These are phyloP conservation scores for Borovskyia barvae DNA, from an alignment of 208 protist genomes.

Conservation along the genomic window DNA sequence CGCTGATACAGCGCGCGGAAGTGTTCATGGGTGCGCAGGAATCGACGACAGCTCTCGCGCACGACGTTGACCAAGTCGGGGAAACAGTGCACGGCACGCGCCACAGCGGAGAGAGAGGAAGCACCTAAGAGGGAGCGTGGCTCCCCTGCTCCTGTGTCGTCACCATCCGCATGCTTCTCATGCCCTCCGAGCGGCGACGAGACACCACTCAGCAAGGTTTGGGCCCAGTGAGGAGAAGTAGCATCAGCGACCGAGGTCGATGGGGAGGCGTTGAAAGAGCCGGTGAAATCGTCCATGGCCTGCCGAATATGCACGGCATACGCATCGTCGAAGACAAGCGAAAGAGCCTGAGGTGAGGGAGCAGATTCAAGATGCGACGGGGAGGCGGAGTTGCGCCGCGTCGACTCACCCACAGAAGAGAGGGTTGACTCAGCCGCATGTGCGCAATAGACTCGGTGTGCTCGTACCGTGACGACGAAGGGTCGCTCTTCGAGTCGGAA, in stretches of 20 bases:
- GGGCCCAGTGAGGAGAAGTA: constrained; percentile 11
- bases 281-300: background rate
- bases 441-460: constrained; percentile 62
- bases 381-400: background rate
- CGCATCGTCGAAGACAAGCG: constrained; percentile 53
- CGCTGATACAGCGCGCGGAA: constrained; percentile 10
- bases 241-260: background rate
- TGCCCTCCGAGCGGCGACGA: too few species aligned
- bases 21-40: constrained; percentile 28
- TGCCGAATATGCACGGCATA: constrained; percentile 8
- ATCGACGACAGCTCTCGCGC: constrained; percentile 49
- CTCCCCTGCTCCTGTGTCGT: background rate
- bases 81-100: constrained; percentile 20
- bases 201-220: constrained; percentile 4
- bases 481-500: constrained; percentile 10
- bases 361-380: constrained; percentile 13
- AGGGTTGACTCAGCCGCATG: constrained; percentile 5
- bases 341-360: constrained; percentile 25
- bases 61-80: constrained; percentile 44
- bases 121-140: background rate
- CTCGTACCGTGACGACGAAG: constrained; percentile 39
- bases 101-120: background rate
- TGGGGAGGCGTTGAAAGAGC: too few species aligned
- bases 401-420: background rate
- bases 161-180: background rate